Evolutionary conservation across 1,284 basidiomycete species (phyloP), one percentile per base, ranked within the genome.

Genomic region (Microbotryomycetes sp.): DNA sequence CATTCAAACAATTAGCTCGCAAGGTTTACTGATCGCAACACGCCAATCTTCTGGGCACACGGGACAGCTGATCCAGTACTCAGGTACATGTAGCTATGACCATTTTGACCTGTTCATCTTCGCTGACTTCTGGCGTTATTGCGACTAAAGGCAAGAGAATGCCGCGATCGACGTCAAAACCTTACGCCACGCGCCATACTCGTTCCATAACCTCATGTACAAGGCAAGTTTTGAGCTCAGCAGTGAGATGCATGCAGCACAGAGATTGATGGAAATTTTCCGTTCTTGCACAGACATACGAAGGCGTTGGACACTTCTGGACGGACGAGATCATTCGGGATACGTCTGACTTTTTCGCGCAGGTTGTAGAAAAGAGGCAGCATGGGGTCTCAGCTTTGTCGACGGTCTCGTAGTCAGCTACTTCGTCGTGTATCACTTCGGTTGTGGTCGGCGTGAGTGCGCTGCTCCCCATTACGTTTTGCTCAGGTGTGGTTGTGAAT

Each of bases 41-140:
- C 58, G 4, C 66, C 66, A 3, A 45, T 67, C 16, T 53, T 65
- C 16, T 67, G 66, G 66, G 28, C 49, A 7, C 65, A 66, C 50
- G 65, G 65, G 4, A 25, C 23, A 3, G 48, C 45, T n/a, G 65
- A 66, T 28, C 36, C 54, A 4, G 60, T 58, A 26, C 54, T 66
- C 19, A 60, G 63, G 59, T 54, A 22, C 28, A 32, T 23, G 2
- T 30, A 9, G 22, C 16, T 28, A 6, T 15, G 19, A 2, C 2
- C 29, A 28, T 42, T 25, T 16, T 49, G 16, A 19, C 47, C 26
- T 46, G 22, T 2, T 47, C 26, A 14, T 16, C 12, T 3, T 26
- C 1, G 25, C 30, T 25, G 2, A 28, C n/a, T 9, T 22, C 22
- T 48, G 9, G 6, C 31, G 22, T 12, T n/a, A 14, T n/a, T 52